Evolutionary conservation across 2,329 filamentous ascomycete species (phyloP), one percentile per base, ranked within the genome.

Genomic region (Xylaria sp.): DNA sequence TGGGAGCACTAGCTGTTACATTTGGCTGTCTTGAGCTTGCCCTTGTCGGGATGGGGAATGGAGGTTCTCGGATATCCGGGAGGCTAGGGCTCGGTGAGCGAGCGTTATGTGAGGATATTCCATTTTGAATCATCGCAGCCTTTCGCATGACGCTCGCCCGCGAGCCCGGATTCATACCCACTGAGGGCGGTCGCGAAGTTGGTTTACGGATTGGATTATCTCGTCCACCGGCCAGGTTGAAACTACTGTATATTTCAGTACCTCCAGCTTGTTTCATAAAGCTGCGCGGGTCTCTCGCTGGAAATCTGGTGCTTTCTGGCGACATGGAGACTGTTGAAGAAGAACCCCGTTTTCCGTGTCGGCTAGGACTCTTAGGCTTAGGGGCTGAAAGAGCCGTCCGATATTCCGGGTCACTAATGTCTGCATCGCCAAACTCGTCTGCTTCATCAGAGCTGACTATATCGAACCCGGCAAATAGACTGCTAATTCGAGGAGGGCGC

Each of bases 31-130:
- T 89, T 6, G 94, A 99, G 80, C 95, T 98, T 37, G 93, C 92
- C 66, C 96, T 87, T 2, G 91, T 91, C 0, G 96, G 96, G 7
- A 99, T 97, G 0, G 96, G 94, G 83, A 97, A 98, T 0, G 96
- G 96, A 34, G 96, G 94, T 62, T 89, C 85, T 37, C 80, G 82
- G 64, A 83, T 70, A 69, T 89, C 93, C 59, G 84, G 85, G 63
- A 89, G 81, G 78, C 86, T 93, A 57, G 91, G 90, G 76, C 89
- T 94, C 69, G 88, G 83, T 10, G 90, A 85, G 44, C 89, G 87
- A 56, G 85, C 83, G 68, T 87, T 86, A 73, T 95, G 92, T 12
- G 89, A 90, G 32, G 88, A 88, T 62, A 93, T 91, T 20, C 93
- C 92, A 76, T 86, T 95, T 71, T 94, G 91, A 62, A 95, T 94